These are phyloP conservation scores for Cladophialophora exuberans DNA, from an alignment of 2,329 filamentous ascomycete genomes.

Conservation along the genomic window DNA sequence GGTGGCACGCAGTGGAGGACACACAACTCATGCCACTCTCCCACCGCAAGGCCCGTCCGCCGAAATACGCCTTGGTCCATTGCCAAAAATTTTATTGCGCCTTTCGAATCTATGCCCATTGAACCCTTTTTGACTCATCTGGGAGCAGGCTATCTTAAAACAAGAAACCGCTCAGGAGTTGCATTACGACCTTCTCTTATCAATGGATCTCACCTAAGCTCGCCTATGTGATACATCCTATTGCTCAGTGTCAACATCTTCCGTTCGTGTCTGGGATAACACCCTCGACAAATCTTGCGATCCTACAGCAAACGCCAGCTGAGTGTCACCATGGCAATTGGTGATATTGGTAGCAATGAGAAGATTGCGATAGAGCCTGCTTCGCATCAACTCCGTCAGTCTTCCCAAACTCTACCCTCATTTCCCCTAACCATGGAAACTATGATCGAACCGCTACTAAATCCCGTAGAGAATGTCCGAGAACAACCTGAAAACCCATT, in stretches of 20 bases:
- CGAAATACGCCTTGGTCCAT: too few relatives aligned
- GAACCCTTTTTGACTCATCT: conserved; percentile 5
- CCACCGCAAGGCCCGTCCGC: too few relatives aligned
- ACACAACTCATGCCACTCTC: too few relatives aligned
- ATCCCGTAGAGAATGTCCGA: conserved; percentile 58
- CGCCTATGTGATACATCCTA: background rate
- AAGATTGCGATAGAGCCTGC: conserved; percentile 4
- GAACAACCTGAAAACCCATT: conserved; percentile 91
- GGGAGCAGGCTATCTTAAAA: background rate
- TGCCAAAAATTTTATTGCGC: too few relatives aligned
- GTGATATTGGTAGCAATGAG: conserved; percentile 13
- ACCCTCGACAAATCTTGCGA: background rate
- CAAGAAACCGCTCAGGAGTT: background rate
- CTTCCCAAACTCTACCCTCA: conserved; percentile 24
- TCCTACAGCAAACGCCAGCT: background rate
- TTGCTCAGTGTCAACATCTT: background rate
- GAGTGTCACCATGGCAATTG: conserved; percentile 18
- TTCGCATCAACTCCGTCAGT: conserved; percentile 43
- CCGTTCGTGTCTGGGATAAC: background rate
- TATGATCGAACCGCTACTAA: conserved; percentile 49
- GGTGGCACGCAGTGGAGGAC: too few relatives aligned
- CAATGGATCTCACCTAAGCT: conserved; percentile 18
- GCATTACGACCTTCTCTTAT: background rate
- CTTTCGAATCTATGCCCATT: background rate
- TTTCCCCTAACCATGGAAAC: conserved; percentile 1